A percentile compares a stretch with the other conserved stretches of the same genome.
phyloP scores from a whole-genome alignment of 768 basidiomycete genomes.

The Mycena venus region DNA sequence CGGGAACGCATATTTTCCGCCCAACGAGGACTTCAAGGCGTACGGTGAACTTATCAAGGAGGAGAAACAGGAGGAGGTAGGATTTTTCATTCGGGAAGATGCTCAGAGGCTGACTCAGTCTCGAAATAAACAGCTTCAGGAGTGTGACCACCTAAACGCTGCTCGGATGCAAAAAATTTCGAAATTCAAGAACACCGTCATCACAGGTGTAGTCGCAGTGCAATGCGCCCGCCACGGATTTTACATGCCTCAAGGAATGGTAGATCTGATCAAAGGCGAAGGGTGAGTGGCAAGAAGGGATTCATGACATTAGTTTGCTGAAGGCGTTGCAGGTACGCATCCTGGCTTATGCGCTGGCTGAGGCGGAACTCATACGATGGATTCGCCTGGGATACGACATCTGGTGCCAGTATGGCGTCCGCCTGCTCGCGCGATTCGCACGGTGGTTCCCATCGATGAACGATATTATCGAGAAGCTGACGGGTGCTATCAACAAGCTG shows the following conservation, averaged over 20 bases:
- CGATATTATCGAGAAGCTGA: conserved; percentile 28
- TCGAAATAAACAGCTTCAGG: background rate
- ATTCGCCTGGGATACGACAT: conserved; percentile 46
- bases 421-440: conserved; percentile 17
- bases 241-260: no score
- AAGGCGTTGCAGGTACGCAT: background rate
- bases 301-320: background rate
- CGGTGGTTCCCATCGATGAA: background rate
- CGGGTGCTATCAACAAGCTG: background rate
- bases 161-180: conserved; percentile 42
- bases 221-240: no score
- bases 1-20: background rate
- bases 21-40: background rate
- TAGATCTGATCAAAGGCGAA: conserved; percentile 28
- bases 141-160: conserved; percentile 3
- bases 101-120: background rate
- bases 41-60: background rate
- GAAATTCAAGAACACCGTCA: conserved; percentile 44
- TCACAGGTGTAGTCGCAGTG: no score
- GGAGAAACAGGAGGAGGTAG: background rate
- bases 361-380: conserved; percentile 18
- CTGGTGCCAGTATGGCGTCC: conserved; percentile 38
- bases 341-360: background rate
- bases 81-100: background rate
- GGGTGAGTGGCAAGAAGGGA: background rate